phyloP scores from a whole-genome alignment of 306 rosid genomes.

The Astragalus glycyphyllos region DNA sequence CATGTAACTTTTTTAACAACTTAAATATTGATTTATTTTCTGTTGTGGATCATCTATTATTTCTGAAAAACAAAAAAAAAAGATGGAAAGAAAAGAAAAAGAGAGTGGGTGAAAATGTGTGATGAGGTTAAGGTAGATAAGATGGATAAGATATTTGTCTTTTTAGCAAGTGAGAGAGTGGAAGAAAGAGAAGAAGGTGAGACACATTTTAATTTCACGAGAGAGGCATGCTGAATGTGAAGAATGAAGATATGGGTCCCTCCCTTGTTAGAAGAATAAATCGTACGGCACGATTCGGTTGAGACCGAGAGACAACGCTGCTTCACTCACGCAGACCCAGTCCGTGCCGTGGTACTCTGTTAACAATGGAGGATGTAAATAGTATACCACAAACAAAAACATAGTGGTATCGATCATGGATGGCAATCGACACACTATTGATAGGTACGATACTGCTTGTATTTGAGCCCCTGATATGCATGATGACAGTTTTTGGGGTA shows the following conservation, averaged over 20 bases:
- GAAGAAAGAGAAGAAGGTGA: neutral
- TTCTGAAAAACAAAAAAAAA: neutral
- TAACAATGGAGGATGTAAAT: neutral
- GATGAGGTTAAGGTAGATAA: neutral
- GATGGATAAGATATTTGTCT: slow-evolving; percentile 25
- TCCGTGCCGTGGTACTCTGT: neutral
- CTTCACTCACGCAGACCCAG: neutral
- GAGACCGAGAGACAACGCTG: neutral
- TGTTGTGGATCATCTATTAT: neutral
- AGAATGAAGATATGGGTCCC: slow-evolving; percentile 12
- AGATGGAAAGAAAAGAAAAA: neutral
- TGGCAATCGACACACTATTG: too few relatives aligned
- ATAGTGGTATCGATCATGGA: too few relatives aligned
- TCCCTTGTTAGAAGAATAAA: neutral
- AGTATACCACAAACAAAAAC: neutral
- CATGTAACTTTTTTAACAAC: neutral
- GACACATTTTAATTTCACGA: neutral
- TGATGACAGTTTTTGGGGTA: too few relatives aligned
- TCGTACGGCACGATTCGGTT: slow-evolving; percentile 5
- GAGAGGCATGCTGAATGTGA: neutral
- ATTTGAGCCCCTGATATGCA: too few relatives aligned
- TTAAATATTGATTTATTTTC: too few relatives aligned
- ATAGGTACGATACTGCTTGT: too few relatives aligned
- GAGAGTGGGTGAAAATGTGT: neutral
- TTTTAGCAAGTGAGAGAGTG: slow-evolving; percentile 8